Percentiles rank a stretch among this genome's conserved stretches.
These are phyloP conservation scores for Penicillium sumatraense DNA, from an alignment of 2,329 filamentous ascomycete genomes.

Conservation along the genomic window DNA sequence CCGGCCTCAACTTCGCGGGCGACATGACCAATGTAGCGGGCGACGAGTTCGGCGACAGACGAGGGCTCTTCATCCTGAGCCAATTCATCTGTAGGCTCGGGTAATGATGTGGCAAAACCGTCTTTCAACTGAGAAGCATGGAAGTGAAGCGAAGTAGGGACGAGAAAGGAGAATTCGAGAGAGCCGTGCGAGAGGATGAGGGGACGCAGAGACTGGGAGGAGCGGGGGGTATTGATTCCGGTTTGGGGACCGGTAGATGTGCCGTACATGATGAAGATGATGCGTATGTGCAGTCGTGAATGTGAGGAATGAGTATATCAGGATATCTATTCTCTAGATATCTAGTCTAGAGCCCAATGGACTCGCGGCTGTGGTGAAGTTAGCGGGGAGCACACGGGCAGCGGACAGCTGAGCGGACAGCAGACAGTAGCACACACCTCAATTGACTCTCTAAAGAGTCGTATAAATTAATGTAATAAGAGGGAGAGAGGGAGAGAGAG, in stretches of 20 bases:
- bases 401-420: no score
- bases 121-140: slow-evolving; percentile 94
- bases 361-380: no score
- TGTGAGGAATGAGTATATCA: no score
- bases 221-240: slow-evolving; percentile 94
- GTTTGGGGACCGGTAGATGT: slow-evolving; percentile 82
- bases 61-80: slow-evolving; percentile 99
- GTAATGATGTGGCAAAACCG: slow-evolving; percentile 81
- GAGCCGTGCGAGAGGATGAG: slow-evolving; percentile 90
- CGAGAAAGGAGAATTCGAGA: slow-evolving; percentile 93
- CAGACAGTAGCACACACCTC: no score
- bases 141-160: slow-evolving; percentile 94
- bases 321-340: no score
- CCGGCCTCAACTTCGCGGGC: slow-evolving; percentile 88
- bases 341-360: no score
- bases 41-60: slow-evolving; percentile 88
- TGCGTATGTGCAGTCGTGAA: neutral
- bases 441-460: no score
- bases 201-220: slow-evolving; percentile 87
- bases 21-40: slow-evolving; percentile 89
- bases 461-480: no score
- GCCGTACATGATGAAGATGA: slow-evolving; percentile 74
- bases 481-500: neutral
- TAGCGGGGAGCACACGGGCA: no score
- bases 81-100: slow-evolving; percentile 91